Base-by-base conservation (phyloP, 148 eudicot genomes). In the Camellia sinensis region DNA sequence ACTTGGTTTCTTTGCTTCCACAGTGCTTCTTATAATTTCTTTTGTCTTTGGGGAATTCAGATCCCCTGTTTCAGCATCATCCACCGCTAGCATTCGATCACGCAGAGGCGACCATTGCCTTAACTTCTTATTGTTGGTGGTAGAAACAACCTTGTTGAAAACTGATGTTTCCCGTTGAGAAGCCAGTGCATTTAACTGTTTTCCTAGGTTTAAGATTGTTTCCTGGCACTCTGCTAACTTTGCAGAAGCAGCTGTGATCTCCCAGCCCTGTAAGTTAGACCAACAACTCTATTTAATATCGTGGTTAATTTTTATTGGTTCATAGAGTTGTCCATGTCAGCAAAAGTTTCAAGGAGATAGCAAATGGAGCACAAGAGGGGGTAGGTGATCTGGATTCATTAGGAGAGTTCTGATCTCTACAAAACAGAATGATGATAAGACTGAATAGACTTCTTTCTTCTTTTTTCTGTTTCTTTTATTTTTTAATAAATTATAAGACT, bases 171-270 rank as follows among this genome's bases (percentile, higher is more conserved):
- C 86, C 67, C 84, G 83, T 19, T 87, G 74, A 7, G 87, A 84
- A 68, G 85, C 65, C 65, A 88, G 73, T 59, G 88, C 88, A 77
- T 85, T 88, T 9, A 91, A 82, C 79, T 94, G 98, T 71, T 81
- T 87, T n/a, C 89, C 91, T 11, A 89, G 84, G 77, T 74, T 79
- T 40, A 86, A 56, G 70, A 87, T 87, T 48, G 87, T 88, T 77
- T 86, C 90, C 81, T 89, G 90, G 57, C 90, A 89, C 84, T 89
- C 88, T 41, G 85, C 88, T 40, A 86, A 77, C 77, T 86, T 86
- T 0, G 80, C 79, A 54, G 91, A 89, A 72, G 88, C 89, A 61
- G 77, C 77, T 52, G 82, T 80, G 67, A 91, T 87, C 83, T 91
- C 92, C 89, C 84, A 80, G n/a, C 84, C 91, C 95, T 91, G 91